Conservation (phyloP, 2,329 filamentous ascomycete genomes). For the Paramyrothecium sp. region DNA sequence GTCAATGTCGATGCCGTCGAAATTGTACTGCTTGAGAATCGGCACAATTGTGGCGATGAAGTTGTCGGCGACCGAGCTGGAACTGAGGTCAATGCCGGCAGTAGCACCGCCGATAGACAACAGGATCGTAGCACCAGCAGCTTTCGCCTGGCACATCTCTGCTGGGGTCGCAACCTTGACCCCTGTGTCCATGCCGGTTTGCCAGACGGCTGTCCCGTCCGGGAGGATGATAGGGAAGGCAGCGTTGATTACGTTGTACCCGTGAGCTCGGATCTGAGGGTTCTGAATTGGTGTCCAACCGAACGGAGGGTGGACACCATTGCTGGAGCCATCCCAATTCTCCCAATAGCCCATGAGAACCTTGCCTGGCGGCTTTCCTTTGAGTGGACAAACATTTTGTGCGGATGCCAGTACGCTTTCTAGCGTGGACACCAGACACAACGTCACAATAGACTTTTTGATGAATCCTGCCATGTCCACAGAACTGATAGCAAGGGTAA, state of each 20-base stretch:
- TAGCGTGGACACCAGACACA: no score
- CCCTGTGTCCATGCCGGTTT: conserved; percentile 28
- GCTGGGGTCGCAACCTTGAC: conserved; percentile 27
- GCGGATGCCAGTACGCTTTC: conserved; percentile 7
- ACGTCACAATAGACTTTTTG: conserved; percentile 7
- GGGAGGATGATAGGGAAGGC: conserved; percentile 32
- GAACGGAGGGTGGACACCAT: conserved; percentile 29
- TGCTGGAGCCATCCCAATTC: conserved; percentile 31
- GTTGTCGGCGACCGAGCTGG: conserved; percentile 27
- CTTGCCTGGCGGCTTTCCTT: conserved; percentile 28
- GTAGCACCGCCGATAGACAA: conserved; percentile 33
- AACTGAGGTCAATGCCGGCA: conserved; percentile 29
- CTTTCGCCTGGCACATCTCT: conserved; percentile 32
- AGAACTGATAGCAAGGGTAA: conserved; percentile 13
- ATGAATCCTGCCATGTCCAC: conserved; percentile 12
- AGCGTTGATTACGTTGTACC: conserved; percentile 32
- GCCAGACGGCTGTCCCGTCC: conserved; percentile 29
- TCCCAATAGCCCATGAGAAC: conserved; percentile 15
- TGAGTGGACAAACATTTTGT: conserved; percentile 25
- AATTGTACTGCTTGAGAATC: conserved; percentile 32
- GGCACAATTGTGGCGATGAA: conserved; percentile 32
- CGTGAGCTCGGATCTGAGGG: conserved; percentile 23
- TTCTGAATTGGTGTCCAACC: conserved; percentile 31
- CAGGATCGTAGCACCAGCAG: conserved; percentile 28
- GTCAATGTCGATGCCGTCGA: conserved; percentile 34